Evolutionary conservation across 2,329 filamentous ascomycete genomes (phyloP), one percentile per base, ranked within the genome.

Genomic region (Arthrobotrys megalospora): DNA sequence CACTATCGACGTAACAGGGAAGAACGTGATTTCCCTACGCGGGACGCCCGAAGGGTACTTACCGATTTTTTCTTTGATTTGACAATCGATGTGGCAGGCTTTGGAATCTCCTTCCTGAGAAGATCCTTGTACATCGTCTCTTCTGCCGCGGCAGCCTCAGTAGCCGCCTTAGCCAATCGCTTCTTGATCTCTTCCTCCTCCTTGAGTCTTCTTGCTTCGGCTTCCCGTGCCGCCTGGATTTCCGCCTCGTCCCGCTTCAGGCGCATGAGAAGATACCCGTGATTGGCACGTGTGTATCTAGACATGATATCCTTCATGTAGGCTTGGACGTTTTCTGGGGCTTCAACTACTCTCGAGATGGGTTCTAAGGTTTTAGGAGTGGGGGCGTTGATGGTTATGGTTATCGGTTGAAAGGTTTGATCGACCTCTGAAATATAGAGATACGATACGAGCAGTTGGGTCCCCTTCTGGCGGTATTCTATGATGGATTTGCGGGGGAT

Each of bases 401-500:
- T 79, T 19, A 94, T 88, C 1, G 92, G 92, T 80, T 94, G 91
- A 82, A 93, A 95, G 84, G 92, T 93, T 81, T 93, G 72, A n/a
- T 80, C 81, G 36, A 65, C 71, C 48, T 91, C 90, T 1, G 89
- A 88, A n/a, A 86, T 86, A 76, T 94, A 90, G 10, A 96, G 86
- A 82, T 95, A 96, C 0, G 92, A 94, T 2, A 91, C 91, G 50
- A 93, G 88, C 1, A 92, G 88, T 72, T 90, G 87, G 63, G 89
- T 88, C 1, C 88, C 88, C 3, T 75, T 86, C 84, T 8, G 85
- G 82, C 1, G 85, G 82, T 89, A 90, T 82, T 96, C 92, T 62
- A 95, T 83, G 38, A 95, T 91, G 83, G 91, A 92, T 82, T 92
- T 91, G 80, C 91, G 92, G 1, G 93, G 93, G 80, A 96, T 94